phyloP scores from a whole-genome alignment of 257 asterid species.

The Haberlea rhodopensis region DNA sequence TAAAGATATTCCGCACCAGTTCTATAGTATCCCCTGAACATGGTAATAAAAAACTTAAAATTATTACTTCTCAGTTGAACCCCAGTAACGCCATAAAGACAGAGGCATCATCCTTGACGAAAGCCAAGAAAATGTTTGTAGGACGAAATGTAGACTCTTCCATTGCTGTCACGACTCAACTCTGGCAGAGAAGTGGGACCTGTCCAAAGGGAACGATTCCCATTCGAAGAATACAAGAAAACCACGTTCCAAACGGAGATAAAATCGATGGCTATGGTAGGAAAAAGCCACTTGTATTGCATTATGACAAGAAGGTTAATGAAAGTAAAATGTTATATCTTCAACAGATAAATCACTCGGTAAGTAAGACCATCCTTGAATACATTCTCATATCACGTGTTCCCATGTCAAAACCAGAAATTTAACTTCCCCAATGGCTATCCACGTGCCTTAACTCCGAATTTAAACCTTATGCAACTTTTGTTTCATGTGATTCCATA shows the following conservation, averaged over 20 bases:
- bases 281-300: constrained; percentile 21
- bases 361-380: constrained; percentile 32
- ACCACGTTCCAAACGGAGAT: background rate
- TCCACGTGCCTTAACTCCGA: too few relatives aligned
- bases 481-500: too few relatives aligned
- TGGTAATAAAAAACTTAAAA: background rate
- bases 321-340: constrained; percentile 29
- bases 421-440: too few relatives aligned
- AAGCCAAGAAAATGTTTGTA: background rate
- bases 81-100: constrained; percentile 36
- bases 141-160: constrained; percentile 12
- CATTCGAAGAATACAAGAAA: constrained; percentile 34
- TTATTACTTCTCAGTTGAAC: constrained; percentile 33
- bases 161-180: constrained; percentile 31
- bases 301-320: constrained; percentile 16
- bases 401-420: too few relatives aligned
- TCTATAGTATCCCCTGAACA: too few relatives aligned
- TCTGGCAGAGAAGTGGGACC: constrained; percentile 64
- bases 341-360: constrained; percentile 49
- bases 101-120: constrained; percentile 1
- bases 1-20: too few relatives aligned
- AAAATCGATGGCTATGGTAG: background rate
- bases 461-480: too few relatives aligned
- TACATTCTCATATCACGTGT: background rate
- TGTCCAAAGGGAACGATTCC: constrained; percentile 76